Evolutionary conservation across 208 protist species (phyloP).

Genomic region (Leishmania martiniquensis): DNA sequence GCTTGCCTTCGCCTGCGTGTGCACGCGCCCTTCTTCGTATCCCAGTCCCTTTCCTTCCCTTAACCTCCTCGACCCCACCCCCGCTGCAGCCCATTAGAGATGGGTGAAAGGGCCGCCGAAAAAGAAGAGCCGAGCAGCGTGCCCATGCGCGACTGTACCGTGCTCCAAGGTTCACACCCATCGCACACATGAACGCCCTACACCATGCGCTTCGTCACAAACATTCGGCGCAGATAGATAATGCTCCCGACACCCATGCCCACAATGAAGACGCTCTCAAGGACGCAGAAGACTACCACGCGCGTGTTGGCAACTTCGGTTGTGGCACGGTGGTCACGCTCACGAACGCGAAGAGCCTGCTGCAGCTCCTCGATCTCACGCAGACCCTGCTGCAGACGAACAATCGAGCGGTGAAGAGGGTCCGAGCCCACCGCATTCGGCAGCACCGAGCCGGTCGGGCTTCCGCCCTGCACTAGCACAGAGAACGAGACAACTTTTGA

Average conservation of each 20-base stretch:
- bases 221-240: slow-evolving; percentile 74
- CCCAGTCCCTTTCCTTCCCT: too few species aligned
- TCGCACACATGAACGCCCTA: slow-evolving; percentile 20
- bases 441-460: background rate
- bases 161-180: background rate
- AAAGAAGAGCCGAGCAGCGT: background rate
- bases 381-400: slow-evolving; percentile 66
- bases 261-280: slow-evolving; percentile 73
- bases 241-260: slow-evolving; percentile 77
- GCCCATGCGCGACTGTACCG: background rate
- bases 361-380: slow-evolving; percentile 82
- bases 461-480: slow-evolving; percentile 51
- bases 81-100: slow-evolving; percentile 72
- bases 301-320: slow-evolving; percentile 85
- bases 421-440: slow-evolving; percentile 31
- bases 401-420: slow-evolving; percentile 61
- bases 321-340: slow-evolving; percentile 77
- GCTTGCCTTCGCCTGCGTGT: background rate
- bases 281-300: slow-evolving; percentile 77
- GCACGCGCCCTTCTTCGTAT: too few species aligned
- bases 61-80: slow-evolving; percentile 41
- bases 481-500: slow-evolving; percentile 84
- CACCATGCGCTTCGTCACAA: slow-evolving; percentile 79
- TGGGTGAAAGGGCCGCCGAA: slow-evolving; percentile 32
- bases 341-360: slow-evolving; percentile 60